Evolutionary conservation across 345 rosid species (phyloP).

Genomic region (Psidium friedrichsthalianum): DNA sequence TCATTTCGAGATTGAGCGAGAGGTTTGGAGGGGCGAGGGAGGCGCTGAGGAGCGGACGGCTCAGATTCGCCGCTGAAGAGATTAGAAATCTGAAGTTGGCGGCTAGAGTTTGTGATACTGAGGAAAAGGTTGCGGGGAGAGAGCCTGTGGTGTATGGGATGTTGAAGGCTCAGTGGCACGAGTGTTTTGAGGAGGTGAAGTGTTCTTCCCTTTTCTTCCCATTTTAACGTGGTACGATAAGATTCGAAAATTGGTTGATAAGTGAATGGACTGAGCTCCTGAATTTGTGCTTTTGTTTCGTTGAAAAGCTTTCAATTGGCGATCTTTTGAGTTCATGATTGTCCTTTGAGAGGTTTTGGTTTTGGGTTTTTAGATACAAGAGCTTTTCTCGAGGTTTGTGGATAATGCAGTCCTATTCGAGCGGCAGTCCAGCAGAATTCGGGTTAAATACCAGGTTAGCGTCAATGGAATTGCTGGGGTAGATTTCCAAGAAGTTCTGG

Average conservation of each 20-base stretch:
- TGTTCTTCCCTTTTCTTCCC: neutral
- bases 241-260: neutral
- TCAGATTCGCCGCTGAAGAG: conserved; percentile 72
- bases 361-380: conserved; percentile 93
- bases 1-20: conserved; percentile 51
- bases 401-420: conserved; percentile 66
- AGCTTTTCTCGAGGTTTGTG: conserved; percentile 56
- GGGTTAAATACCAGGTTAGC: conserved; percentile 40
- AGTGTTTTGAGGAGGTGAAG: conserved; percentile 77
- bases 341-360: conserved; percentile 17
- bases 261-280: neutral
- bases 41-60: conserved; percentile 43
- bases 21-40: conserved; percentile 49
- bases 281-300: neutral
- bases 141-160: conserved; percentile 69
- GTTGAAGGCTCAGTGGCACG: conserved; percentile 66
- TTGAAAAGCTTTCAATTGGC: neutral
- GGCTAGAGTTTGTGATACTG: conserved; percentile 54
- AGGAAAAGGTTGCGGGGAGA: conserved; percentile 19
- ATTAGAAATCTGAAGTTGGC: conserved; percentile 52
- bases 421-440: conserved; percentile 30
- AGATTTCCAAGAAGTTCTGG: conserved; percentile 48
- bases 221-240: neutral
- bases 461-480: conserved; percentile 39
- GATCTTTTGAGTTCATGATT: neutral